Evolutionary conservation across 805 yeast genomes (phyloP).

Genomic region (Komagataella phaffii): DNA sequence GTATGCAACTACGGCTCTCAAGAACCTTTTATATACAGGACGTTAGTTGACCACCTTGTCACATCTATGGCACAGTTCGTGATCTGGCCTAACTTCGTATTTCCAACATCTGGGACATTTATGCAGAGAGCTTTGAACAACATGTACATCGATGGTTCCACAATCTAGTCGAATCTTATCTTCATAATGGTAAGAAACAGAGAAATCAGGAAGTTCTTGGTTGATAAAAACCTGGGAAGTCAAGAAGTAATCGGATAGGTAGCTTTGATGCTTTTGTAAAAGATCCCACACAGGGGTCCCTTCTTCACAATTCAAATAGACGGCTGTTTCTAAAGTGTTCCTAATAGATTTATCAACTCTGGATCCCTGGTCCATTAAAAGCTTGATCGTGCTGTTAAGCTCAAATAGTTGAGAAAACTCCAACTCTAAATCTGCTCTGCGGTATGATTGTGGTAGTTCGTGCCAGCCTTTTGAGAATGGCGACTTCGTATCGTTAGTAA

Average conservation of each 20-base stretch:
- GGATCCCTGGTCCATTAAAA: constrained; percentile 43
- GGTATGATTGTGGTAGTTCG: constrained; percentile 20
- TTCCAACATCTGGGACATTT: constrained; percentile 98
- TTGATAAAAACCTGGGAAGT: constrained; percentile 44
- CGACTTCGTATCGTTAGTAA: constrained; percentile 17
- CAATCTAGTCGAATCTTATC: constrained; percentile 16
- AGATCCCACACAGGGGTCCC: constrained; percentile 3
- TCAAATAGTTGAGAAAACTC: constrained; percentile 28
- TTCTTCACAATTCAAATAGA: constrained; percentile 20
- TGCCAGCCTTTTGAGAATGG: constrained; percentile 37
- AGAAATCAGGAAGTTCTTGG: constrained; percentile 3
- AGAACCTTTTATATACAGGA: background rate
- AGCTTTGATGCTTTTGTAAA: constrained; percentile 20
- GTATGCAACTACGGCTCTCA: background rate
- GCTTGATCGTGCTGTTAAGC: constrained; percentile 35
- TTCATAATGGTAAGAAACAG: constrained; percentile 13
- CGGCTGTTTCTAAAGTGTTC: constrained; percentile 46
- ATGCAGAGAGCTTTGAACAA: constrained; percentile 21
- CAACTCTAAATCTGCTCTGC: constrained; percentile 19
- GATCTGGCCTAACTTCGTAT: constrained; percentile 35
- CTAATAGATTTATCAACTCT: constrained; percentile 32
- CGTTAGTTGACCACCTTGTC: constrained; percentile 17
- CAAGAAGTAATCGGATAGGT: constrained; percentile 44
- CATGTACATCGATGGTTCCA: constrained; percentile 16
- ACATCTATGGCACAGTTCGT: constrained; percentile 58